Evolutionary conservation across 2,329 filamentous ascomycete genomes (phyloP).

Genomic region (Massarina eburnea): DNA sequence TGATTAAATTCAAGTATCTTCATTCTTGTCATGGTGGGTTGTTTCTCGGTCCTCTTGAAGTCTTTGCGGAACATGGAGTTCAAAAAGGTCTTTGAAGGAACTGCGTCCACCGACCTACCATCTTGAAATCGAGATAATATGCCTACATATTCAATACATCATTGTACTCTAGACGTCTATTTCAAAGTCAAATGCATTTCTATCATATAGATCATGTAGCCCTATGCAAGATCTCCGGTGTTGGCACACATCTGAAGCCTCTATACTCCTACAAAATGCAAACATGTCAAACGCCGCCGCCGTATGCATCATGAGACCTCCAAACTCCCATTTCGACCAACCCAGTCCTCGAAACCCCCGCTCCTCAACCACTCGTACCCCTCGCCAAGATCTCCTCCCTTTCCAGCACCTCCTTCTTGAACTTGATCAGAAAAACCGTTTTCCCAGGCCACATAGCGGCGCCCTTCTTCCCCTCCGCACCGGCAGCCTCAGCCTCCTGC

Average conservation of each 20-base stretch:
- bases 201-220: too few species aligned
- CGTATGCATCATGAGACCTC: neutral
- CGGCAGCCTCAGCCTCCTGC: constrained; percentile 44
- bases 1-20: too few species aligned
- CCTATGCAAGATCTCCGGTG: too few species aligned
- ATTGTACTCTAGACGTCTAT: too few species aligned
- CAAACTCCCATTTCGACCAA: neutral
- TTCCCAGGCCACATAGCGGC: constrained; percentile 84
- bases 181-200: too few species aligned
- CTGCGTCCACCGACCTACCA: too few species aligned
- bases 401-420: constrained; percentile 87
- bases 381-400: constrained; percentile 80
- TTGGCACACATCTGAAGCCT: too few species aligned
- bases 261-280: neutral
- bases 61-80: too few species aligned
- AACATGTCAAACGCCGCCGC: neutral
- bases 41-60: neutral
- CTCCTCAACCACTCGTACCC: constrained; percentile 45
- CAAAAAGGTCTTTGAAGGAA: too few species aligned
- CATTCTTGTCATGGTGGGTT: neutral
- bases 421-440: constrained; percentile 94
- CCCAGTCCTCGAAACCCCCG: neutral
- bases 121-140: too few species aligned
- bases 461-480: constrained; percentile 52
- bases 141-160: too few species aligned